phyloP scores from a whole-genome alignment of 2,329 filamentous ascomycete genomes.

The Botryotinia narcissicola region DNA sequence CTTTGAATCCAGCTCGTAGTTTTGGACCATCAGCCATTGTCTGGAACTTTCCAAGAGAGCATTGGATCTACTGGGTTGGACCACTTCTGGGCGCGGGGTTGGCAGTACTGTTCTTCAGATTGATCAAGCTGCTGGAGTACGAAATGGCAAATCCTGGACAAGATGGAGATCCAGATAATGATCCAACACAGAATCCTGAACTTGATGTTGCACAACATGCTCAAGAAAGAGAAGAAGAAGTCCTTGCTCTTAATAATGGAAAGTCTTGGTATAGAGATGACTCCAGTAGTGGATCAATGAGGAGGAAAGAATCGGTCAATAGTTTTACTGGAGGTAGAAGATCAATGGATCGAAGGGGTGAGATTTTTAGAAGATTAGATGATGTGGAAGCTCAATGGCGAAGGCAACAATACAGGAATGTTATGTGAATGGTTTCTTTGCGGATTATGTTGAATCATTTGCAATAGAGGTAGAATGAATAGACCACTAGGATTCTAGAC shows the following conservation, averaged over 20 bases:
- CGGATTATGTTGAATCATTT: too few species aligned
- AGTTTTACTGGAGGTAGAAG: background rate
- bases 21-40: conserved; percentile 49
- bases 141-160: conserved; percentile 50
- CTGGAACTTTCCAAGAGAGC: conserved; percentile 43
- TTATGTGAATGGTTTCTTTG: background rate
- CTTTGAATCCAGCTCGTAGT: conserved; percentile 48
- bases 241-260: background rate
- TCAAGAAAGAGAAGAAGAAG: conserved; percentile 28
- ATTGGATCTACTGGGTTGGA: conserved; percentile 53
- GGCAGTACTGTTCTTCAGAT: conserved; percentile 49
- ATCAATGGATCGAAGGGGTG: background rate
- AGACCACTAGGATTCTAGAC: background rate
- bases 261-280: conserved; percentile 1
- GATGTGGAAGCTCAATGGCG: conserved; percentile 15
- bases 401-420: background rate
- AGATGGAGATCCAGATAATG: conserved; percentile 44
- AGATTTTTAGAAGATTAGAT: background rate
- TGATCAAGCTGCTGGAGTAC: conserved; percentile 53
- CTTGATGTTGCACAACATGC: conserved; percentile 34
- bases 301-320: background rate
- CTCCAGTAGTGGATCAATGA: background rate
- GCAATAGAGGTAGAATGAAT: background rate
- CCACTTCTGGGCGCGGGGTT: conserved; percentile 50
- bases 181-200: conserved; percentile 45